These are phyloP conservation scores for Trametes cubensis DNA, from an alignment of 768 basidiomycete genomes.

Conservation along the genomic window DNA sequence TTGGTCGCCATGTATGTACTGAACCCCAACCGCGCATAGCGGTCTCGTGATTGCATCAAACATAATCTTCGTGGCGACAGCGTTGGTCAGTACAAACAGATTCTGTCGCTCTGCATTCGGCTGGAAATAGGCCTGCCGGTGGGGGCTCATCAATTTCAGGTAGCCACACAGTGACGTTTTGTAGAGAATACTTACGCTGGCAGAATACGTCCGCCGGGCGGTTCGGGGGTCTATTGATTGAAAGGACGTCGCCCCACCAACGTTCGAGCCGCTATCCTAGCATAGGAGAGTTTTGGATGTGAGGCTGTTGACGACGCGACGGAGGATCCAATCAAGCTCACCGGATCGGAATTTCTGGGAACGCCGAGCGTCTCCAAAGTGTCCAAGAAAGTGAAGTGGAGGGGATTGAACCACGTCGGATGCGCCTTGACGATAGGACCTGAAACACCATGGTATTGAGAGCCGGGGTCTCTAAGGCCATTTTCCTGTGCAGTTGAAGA, in stretches of 20 bases:
- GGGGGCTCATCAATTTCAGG: background rate
- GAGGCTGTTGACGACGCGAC: background rate
- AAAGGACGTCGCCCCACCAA: background rate
- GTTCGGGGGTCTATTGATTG: background rate
- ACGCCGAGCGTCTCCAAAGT: conserved; percentile 17
- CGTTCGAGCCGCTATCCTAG: background rate
- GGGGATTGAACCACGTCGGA: conserved; percentile 2
- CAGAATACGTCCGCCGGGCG: background rate
- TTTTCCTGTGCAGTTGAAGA: background rate
- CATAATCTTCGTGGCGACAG: background rate
- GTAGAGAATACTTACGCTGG: background rate
- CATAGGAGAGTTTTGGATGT: background rate
- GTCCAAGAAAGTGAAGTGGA: conserved; percentile 14
- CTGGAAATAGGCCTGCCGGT: background rate
- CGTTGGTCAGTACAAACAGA: background rate
- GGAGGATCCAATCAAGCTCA: background rate
- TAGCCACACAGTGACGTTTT: background rate
- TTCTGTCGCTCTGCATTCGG: background rate
- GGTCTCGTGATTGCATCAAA: background rate
- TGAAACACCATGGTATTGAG: background rate
- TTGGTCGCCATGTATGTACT: background rate
- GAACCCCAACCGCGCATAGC: background rate
- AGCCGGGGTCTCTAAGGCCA: background rate
- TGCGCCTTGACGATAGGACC: conserved; percentile 24
- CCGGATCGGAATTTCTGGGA: conserved; percentile 20